phyloP scores from a whole-genome alignment of 148 eudicot genomes.

The Rhododendron griersonianum region DNA sequence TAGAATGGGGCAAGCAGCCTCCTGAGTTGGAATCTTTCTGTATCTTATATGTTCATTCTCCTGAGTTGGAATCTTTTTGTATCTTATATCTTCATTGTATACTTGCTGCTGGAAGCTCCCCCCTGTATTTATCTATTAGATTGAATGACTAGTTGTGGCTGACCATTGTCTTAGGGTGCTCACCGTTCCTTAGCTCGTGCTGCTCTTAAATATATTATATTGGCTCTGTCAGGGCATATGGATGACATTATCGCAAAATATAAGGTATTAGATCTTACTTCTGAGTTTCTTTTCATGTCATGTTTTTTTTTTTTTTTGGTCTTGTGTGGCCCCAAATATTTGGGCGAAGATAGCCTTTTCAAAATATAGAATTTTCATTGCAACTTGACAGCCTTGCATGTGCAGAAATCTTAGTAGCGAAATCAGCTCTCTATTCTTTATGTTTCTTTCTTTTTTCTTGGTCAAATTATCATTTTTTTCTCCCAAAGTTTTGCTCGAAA shows the following conservation, averaged over 20 bases:
- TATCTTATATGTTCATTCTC: not conserved
- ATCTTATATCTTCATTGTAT: not conserved
- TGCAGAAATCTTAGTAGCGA: not conserved
- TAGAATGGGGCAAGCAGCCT: not conserved
- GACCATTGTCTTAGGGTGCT: conserved; percentile 39
- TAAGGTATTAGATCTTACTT: conserved; percentile 41
- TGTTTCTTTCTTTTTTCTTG: conserved; percentile 2
- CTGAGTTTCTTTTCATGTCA: not conserved
- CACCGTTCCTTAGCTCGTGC: conserved; percentile 42
- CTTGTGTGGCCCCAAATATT: not conserved
- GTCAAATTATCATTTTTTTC: not conserved
- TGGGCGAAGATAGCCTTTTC: not conserved
- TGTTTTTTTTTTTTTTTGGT: not conserved
- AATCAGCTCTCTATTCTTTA: not conserved
- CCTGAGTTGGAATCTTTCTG: not conserved
- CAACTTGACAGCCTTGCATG: not conserved
- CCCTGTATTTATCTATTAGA: not conserved
- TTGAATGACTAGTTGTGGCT: conserved; percentile 1
- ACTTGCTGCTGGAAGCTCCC: conserved; percentile 3
- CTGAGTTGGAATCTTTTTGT: not conserved
- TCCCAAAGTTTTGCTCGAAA: not conserved
- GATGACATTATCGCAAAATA: conserved; percentile 66
- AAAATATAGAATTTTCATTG: not conserved
- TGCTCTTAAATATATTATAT: conserved; percentile 61
- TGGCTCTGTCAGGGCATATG: conserved; percentile 74